Evolutionary conservation across 306 rosid species (phyloP).

Genomic region (Pterocarpus santalinus): DNA sequence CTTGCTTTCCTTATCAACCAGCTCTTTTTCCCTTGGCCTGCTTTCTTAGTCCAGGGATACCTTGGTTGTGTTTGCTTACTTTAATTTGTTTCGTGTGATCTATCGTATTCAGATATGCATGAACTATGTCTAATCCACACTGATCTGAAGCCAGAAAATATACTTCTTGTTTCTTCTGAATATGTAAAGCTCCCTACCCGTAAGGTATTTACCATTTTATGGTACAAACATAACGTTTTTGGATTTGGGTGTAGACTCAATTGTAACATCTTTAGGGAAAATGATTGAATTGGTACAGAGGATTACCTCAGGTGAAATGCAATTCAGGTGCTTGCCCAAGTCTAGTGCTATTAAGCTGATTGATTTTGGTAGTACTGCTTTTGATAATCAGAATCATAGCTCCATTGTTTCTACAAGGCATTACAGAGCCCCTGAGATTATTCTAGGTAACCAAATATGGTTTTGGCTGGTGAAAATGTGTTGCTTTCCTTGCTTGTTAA

Average conservation of each 20-base stretch:
- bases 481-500: slow-evolving; percentile 45
- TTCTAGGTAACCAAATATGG: slow-evolving; percentile 81
- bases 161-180: slow-evolving; percentile 96
- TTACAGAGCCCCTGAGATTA: slow-evolving; percentile 98
- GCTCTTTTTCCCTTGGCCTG: slow-evolving; percentile 53
- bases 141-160: slow-evolving; percentile 98
- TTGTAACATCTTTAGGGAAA: slow-evolving; percentile 51
- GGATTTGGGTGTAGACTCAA: slow-evolving; percentile 50
- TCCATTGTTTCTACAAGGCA: slow-evolving; percentile 97
- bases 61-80: slow-evolving; percentile 45
- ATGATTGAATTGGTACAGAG: slow-evolving; percentile 86
- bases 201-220: slow-evolving; percentile 74
- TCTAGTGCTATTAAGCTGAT: slow-evolving; percentile 99
- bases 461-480: slow-evolving; percentile 56
- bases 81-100: slow-evolving; percentile 52
- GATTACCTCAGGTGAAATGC: slow-evolving; percentile 77
- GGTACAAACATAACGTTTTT: slow-evolving; percentile 41
- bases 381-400: slow-evolving; percentile 89
- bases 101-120: slow-evolving; percentile 88
- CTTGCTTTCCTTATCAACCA: slow-evolving; percentile 52
- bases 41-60: slow-evolving; percentile 57
- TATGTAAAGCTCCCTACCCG: slow-evolving; percentile 82
- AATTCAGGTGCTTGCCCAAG: slow-evolving; percentile 97
- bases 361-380: slow-evolving; percentile 98
- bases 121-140: slow-evolving; percentile 89